Conservation (phyloP, 768 basidiomycete genomes). For the Leccinum disarticulatum region DNA sequence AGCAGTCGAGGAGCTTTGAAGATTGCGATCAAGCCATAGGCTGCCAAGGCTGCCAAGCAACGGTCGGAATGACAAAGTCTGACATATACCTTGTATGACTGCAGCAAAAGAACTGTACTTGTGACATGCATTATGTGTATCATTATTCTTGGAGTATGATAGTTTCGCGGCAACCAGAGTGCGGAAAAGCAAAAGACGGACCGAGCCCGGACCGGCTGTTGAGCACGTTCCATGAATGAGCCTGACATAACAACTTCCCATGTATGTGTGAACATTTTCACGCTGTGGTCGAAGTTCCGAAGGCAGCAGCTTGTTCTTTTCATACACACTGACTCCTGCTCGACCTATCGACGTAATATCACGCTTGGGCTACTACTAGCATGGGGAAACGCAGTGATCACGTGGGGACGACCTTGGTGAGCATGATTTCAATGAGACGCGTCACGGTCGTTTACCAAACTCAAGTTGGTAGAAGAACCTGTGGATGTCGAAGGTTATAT, state of each 20-base stretch:
- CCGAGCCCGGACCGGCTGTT: not conserved
- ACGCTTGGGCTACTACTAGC: not conserved
- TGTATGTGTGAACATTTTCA: slow-evolving; percentile 5
- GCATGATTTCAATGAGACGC: not conserved
- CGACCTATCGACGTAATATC: not conserved
- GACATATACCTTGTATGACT: slow-evolving; percentile 21
- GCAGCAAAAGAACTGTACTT: not conserved
- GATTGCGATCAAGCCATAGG: slow-evolving; percentile 58
- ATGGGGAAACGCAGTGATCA: slow-evolving; percentile 1
- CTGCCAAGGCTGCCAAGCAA: slow-evolving; percentile 1
- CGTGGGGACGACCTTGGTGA: slow-evolving; percentile 14
- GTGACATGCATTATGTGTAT: not conserved
- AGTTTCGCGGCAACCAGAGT: not conserved
- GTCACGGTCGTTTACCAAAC: not conserved
- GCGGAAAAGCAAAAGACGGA: not conserved
- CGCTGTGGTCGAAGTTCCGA: not conserved
- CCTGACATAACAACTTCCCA: slow-evolving; percentile 11
- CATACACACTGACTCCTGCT: not conserved
- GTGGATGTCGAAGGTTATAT: slow-evolving; percentile 65
- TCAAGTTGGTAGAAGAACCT: slow-evolving; percentile 39
- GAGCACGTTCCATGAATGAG: not conserved
- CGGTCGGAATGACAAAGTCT: not conserved
- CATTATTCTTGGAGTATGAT: not conserved
- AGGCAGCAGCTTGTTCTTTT: not conserved
- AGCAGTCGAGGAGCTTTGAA: slow-evolving; percentile 59